These are phyloP conservation scores for Henckelia pumila DNA, from an alignment of 257 asterid species.

Conservation along the genomic window DNA sequence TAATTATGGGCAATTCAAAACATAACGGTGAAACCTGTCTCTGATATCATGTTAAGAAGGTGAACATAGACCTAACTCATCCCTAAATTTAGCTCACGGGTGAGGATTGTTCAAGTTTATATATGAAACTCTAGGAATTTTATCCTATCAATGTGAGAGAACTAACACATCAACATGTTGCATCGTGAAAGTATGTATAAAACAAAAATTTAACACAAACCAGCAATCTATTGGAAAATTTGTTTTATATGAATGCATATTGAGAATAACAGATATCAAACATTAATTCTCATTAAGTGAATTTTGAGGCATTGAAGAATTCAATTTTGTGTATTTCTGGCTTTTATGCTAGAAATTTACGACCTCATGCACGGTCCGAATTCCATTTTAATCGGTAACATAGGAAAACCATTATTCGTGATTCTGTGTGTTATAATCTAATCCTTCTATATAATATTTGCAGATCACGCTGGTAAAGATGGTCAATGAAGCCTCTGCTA, in stretches of 20 bases:
- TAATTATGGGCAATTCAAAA: too few species aligned
- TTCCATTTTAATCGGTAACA: neutral
- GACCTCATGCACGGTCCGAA: neutral
- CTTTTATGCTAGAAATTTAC: neutral
- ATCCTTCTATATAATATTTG: slow-evolving; percentile 12
- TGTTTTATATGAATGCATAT: neutral
- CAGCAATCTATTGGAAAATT: too few species aligned
- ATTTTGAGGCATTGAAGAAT: neutral
- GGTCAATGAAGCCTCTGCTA: slow-evolving; percentile 63
- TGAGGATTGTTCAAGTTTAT: too few species aligned
- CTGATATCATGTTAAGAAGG: too few species aligned
- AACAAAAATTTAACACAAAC: too few species aligned
- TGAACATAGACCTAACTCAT: too few species aligned
- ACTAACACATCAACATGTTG: too few species aligned
- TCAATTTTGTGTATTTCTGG: neutral
- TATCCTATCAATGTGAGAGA: too few species aligned
- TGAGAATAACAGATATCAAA: neutral
- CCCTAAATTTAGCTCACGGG: too few species aligned
- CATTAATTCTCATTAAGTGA: neutral
- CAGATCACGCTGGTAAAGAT: slow-evolving; percentile 60
- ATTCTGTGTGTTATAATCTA: neutral
- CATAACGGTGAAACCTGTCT: too few species aligned
- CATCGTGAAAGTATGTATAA: too few species aligned
- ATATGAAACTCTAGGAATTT: too few species aligned
- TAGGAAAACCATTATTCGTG: neutral